Evolutionary conservation across 2,329 filamentous ascomycete species (phyloP).

Genomic region (Alternaria longipes): DNA sequence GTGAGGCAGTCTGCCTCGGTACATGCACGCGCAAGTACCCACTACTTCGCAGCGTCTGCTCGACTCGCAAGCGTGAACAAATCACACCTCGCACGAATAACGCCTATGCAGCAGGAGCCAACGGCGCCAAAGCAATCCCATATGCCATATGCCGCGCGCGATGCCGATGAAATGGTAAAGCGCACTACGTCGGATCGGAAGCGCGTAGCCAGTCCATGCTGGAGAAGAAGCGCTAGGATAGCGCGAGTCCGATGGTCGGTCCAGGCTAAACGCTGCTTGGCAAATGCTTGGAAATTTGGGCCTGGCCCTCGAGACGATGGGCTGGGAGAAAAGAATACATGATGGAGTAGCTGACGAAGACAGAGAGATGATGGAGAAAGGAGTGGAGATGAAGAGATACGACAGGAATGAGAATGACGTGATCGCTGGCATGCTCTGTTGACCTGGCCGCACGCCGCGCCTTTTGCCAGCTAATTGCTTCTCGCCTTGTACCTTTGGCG

Average conservation of each 20-base stretch:
- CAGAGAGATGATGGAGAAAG: background rate
- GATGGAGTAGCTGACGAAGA: background rate
- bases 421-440: background rate
- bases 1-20: background rate
- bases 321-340: background rate
- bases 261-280: constrained; percentile 59
- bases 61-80: constrained; percentile 61
- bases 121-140: constrained; percentile 62
- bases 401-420: background rate
- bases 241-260: constrained; percentile 53
- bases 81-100: constrained; percentile 62
- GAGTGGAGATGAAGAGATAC: background rate
- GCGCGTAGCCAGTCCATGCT: constrained; percentile 28
- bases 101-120: constrained; percentile 63
- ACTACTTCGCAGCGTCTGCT: background rate
- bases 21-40: background rate
- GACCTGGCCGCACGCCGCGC: background rate
- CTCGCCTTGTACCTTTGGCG: too few relatives aligned
- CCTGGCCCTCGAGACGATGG: constrained; percentile 47
- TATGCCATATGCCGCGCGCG: constrained; percentile 65
- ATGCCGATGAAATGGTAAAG: constrained; percentile 54
- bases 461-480: background rate
- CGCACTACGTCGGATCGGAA: constrained; percentile 25
- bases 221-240: constrained; percentile 49
- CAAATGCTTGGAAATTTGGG: constrained; percentile 53